These are phyloP conservation scores for Hypoxylon sp. DNA, from an alignment of 2,329 filamentous ascomycete genomes.

Conservation along the genomic window DNA sequence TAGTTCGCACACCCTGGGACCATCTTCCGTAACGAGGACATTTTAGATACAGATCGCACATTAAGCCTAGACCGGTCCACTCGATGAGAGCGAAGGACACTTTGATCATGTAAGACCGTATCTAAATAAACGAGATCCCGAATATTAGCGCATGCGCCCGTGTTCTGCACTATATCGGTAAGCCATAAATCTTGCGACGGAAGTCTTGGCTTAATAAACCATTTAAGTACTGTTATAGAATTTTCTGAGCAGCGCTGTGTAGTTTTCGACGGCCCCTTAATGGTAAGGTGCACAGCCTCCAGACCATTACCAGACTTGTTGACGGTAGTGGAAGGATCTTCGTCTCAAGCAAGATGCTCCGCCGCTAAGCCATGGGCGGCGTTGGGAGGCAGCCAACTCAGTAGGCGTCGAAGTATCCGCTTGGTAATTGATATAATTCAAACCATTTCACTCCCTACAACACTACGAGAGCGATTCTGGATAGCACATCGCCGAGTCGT, in stretches of 20 bases:
- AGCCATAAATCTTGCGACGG: background rate
- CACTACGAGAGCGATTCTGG: background rate
- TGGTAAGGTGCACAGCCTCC: background rate
- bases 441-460: background rate
- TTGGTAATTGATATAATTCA: background rate
- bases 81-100: too few relatives aligned
- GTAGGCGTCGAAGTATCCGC: background rate
- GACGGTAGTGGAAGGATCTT: background rate
- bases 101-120: too few relatives aligned
- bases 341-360: background rate
- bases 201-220: background rate
- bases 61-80: too few relatives aligned
- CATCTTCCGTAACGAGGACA: too few relatives aligned
- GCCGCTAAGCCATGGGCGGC: conserved; percentile 6
- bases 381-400: conserved; percentile 11
- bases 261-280: background rate
- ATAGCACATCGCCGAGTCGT: background rate
- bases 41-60: too few relatives aligned
- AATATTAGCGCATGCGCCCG: background rate
- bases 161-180: background rate
- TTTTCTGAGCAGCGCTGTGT: too few relatives aligned
- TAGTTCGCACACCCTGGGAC: too few relatives aligned
- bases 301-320: background rate
- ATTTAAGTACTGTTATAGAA: background rate
- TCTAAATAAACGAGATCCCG: background rate